Evolutionary conservation across 768 basidiomycete species (phyloP).

Genomic region (Boletus vinaceobasis): DNA sequence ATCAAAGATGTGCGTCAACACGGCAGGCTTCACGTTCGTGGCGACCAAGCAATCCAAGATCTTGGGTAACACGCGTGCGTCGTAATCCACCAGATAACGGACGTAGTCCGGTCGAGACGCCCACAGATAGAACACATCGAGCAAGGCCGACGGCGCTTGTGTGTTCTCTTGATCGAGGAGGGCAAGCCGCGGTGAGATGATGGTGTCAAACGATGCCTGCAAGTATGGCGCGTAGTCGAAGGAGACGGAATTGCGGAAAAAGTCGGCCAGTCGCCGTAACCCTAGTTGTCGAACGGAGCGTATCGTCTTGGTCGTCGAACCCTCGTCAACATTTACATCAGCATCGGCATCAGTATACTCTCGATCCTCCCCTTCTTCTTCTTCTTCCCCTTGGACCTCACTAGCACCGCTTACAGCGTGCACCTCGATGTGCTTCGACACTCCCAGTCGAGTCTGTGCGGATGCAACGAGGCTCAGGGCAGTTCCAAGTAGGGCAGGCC

Average conservation of each 20-base stretch:
- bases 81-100: slow-evolving; percentile 66
- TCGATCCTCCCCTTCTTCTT: slow-evolving; percentile 36
- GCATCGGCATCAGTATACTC: slow-evolving; percentile 37
- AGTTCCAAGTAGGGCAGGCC: slow-evolving; percentile 72
- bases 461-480: slow-evolving; percentile 62
- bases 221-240: slow-evolving; percentile 81
- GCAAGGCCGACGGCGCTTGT: slow-evolving; percentile 82
- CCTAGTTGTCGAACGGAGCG: slow-evolving; percentile 79
- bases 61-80: slow-evolving; percentile 65
- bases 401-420: slow-evolving; percentile 15
- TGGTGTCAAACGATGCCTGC: slow-evolving; percentile 55
- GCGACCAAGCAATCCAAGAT: slow-evolving; percentile 80
- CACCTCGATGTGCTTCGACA: slow-evolving; percentile 20
- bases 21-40: slow-evolving; percentile 81
- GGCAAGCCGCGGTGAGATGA: slow-evolving; percentile 81
- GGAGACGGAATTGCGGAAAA: slow-evolving; percentile 68
- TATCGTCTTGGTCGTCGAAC: slow-evolving; percentile 35
- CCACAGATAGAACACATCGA: slow-evolving; percentile 85
- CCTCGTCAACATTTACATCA: slow-evolving; percentile 33
- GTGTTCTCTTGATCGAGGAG: slow-evolving; percentile 80
- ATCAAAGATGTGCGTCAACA: slow-evolving; percentile 79
- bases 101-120: slow-evolving; percentile 54
- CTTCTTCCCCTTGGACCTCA: slow-evolving; percentile 32
- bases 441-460: slow-evolving; percentile 58
- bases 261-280: slow-evolving; percentile 81